A percentile compares a stretch with the other conserved stretches of the same genome.
Evolutionary conservation across 2,329 filamentous ascomycete species (phyloP).

Genomic region (Fusarium coicis): DNA sequence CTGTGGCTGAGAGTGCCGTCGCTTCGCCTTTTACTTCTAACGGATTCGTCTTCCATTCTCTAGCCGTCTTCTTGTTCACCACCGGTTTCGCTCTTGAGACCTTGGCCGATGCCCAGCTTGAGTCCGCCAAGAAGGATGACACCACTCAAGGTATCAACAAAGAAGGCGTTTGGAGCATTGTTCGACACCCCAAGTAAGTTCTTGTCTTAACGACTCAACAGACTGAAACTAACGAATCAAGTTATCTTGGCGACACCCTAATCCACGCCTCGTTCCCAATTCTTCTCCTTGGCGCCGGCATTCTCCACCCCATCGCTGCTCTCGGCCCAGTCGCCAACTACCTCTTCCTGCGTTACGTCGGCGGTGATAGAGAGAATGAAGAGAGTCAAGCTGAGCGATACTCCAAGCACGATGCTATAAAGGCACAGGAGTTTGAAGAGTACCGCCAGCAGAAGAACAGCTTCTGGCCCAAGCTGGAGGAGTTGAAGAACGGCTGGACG

Average conservation of each 20-base stretch:
- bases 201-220: accelerated
- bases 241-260: constrained; percentile 10
- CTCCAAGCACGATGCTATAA: background rate
- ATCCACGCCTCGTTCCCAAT: constrained; percentile 15
- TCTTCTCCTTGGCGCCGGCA: background rate
- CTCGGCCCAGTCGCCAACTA: constrained; percentile 14
- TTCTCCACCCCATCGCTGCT: constrained; percentile 2
- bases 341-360: constrained; percentile 6
- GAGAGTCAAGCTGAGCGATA: constrained; percentile 9
- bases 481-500: background rate
- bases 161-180: constrained; percentile 18
- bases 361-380: constrained; percentile 13
- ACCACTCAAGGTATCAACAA: background rate
- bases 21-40: constrained; percentile 14
- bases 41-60: background rate
- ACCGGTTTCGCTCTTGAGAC: constrained; percentile 7
- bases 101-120: constrained; percentile 3
- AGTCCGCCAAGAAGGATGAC: constrained; percentile 8
- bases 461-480: constrained; percentile 14
- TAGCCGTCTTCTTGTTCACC: constrained; percentile 10
- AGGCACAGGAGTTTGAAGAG: background rate
- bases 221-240: background rate
- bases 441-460: constrained; percentile 18
- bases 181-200: constrained; percentile 25
- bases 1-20: background rate